Evolutionary conservation across 371 early-diverging fungal species (phyloP), one percentile per base, ranked within the genome.

Genomic region (Mortierella sp.): DNA sequence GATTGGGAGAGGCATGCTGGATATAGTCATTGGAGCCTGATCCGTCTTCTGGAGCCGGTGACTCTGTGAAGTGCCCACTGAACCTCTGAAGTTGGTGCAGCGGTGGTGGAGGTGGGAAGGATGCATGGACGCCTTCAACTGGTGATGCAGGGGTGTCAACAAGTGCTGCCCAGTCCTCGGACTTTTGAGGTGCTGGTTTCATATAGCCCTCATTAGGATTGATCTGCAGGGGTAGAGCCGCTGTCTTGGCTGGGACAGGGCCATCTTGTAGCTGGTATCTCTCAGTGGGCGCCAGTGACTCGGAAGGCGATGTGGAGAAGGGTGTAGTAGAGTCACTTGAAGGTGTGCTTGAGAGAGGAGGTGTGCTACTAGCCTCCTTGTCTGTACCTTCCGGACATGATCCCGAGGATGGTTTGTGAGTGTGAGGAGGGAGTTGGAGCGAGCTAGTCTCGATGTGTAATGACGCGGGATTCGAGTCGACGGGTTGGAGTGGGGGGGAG

Each of bases 111-210:
- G 24, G 34, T 43, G 53, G 44, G 50, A 58, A 53, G 45, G 43
- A 51, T n/a, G 29, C n/a, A 17, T 45, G 59, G 27, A 47, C 58
- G 22, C 24, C 28, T 41, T 63, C 48, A 39, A 50, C 52, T 31
- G 71, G 71, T 46, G 71, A 71, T 34, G 48, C 60, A 5, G 71
- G 71, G 27, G 64, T 60, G 56, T 64, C 71, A 17, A 71, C 37
- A 24, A 71, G 65, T 14, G 65, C 71, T 14, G 60, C 71, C 71
- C 71, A 71, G 43, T 71, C 71, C 48, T 71, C 71, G 17, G 71
- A 71, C 27, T 71, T 71, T 59, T 58, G 64, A 59, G 65, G 71
- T 21, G 64, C 37, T 9, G 63, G 62, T 8, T 41, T 27, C 57
- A 54, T 21, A 40, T 27, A 46, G 27, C 22, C 58, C 19, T 53